Evolutionary conservation across 306 rosid genomes (phyloP).

Genomic region (Lathyrus tuberosus): DNA sequence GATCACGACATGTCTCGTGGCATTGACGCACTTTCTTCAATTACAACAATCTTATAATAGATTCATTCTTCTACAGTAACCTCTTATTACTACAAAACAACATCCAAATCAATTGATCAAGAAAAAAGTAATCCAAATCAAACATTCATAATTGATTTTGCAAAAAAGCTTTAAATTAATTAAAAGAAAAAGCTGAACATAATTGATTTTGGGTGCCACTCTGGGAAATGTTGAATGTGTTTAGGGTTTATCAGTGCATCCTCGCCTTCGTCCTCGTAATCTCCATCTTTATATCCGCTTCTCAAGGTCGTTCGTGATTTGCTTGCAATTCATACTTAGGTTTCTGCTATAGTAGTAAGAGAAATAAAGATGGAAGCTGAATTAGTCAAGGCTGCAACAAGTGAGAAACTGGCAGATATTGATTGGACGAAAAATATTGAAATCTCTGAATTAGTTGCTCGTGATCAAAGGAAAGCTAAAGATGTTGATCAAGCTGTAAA

Average conservation of each 20-base stretch:
- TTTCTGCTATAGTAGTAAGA: conserved; percentile 18
- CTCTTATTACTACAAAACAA: neutral
- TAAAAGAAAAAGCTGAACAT: neutral
- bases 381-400: conserved; percentile 79
- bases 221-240: conserved; percentile 50
- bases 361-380: conserved; percentile 72
- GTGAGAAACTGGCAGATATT: conserved; percentile 73
- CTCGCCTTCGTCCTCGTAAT: too few relatives aligned
- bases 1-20: neutral
- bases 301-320: conserved; percentile 45
- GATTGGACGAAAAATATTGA: too few relatives aligned
- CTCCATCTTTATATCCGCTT: conserved; percentile 32
- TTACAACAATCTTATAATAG: neutral
- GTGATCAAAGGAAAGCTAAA: too few relatives aligned
- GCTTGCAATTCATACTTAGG: conserved; percentile 28
- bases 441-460: too few relatives aligned
- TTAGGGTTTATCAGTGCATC: conserved; percentile 48
- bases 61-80: neutral
- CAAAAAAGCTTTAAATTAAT: neutral
- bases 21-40: neutral
- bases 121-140: neutral
- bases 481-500: too few relatives aligned
- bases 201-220: conserved; percentile 28
- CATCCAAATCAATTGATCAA: too few relatives aligned
- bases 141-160: neutral